Conservation (phyloP, 305 asterid species). For the Fraxinus xanthoxyloides region DNA sequence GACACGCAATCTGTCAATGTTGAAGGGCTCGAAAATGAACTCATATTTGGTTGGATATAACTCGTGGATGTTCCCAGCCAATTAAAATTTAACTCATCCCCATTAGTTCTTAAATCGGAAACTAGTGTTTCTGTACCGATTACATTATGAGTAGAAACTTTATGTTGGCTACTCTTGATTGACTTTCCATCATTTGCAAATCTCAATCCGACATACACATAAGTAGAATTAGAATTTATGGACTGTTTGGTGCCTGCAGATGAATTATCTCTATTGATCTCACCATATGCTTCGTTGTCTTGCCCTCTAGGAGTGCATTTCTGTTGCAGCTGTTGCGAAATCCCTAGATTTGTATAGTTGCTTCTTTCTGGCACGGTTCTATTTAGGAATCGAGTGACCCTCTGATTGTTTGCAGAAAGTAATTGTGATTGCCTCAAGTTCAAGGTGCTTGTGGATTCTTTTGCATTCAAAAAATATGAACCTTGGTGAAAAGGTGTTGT, state of each 20-base stretch:
- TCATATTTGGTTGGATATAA: neutral
- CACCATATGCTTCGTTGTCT: slow-evolving; percentile 27
- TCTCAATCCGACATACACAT: slow-evolving; percentile 45
- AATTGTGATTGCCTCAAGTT: neutral
- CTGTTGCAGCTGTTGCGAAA: slow-evolving; percentile 9
- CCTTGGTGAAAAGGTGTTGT: neutral
- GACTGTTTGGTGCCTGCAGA: slow-evolving; percentile 2
- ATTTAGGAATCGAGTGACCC: neutral
- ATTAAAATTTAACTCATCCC: neutral
- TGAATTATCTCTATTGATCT: slow-evolving; percentile 25
- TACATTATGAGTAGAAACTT: neutral
- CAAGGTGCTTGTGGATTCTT: neutral
- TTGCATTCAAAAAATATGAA: neutral
- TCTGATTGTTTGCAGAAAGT: neutral
- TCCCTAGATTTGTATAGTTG: slow-evolving; percentile 11
- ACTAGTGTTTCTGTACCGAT: neutral
- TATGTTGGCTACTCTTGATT: slow-evolving; percentile 26
- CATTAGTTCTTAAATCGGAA: neutral
- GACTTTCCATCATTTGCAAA: slow-evolving; percentile 38
- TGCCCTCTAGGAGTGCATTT: neutral
- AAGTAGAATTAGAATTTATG: neutral
- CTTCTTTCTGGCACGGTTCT: slow-evolving; percentile 9
- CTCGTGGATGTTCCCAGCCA: neutral
- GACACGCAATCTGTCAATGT: neutral
- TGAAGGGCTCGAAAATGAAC: neutral